A percentile compares a stretch with the other conserved stretches of the same genome.
These are phyloP conservation scores for Botryobasidium botryosum DNA, from an alignment of 768 basidiomycete genomes.

Conservation along the genomic window DNA sequence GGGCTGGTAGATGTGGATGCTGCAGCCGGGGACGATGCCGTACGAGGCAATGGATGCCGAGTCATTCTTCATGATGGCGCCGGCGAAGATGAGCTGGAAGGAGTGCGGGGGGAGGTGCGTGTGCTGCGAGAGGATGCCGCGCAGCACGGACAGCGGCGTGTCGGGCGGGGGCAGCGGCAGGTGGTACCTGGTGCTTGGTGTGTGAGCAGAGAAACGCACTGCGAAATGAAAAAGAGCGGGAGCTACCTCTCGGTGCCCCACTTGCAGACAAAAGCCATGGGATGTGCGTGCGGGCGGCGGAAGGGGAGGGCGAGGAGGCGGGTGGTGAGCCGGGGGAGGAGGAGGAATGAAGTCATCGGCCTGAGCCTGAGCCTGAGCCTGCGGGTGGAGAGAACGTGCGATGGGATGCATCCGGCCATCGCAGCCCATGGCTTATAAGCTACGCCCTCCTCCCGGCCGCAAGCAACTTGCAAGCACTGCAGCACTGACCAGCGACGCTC, in stretches of 20 bases:
- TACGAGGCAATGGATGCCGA: constrained; percentile 55
- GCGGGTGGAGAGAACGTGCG: too few relatives aligned
- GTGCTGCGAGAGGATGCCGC: constrained; percentile 47
- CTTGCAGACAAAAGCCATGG: constrained; percentile 29
- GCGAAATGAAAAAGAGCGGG: not conserved
- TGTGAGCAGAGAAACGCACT: not conserved
- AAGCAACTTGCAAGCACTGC: too few relatives aligned
- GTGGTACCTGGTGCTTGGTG: constrained; percentile 21
- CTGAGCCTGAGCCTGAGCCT: too few relatives aligned
- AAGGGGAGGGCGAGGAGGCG: constrained; percentile 17
- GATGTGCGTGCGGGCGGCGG: constrained; percentile 13
- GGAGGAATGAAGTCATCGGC: too few relatives aligned
- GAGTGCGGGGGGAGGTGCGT: constrained; percentile 50
- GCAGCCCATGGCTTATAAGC: too few relatives aligned
- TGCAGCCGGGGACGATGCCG: constrained; percentile 47
- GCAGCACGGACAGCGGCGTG: constrained; percentile 41
- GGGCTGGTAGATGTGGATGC: constrained; percentile 56
- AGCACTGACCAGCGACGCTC: too few relatives aligned
- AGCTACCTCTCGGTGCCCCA: constrained; percentile 32
- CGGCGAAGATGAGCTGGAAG: constrained; percentile 81
- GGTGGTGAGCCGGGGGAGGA: too few relatives aligned
- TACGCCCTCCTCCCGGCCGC: too few relatives aligned
- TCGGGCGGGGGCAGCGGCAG: constrained; percentile 39
- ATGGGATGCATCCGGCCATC: too few relatives aligned
- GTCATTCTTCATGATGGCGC: constrained; percentile 83